phyloP scores from a whole-genome alignment of 441 rosid species.

The Pelargonium cotyledonis region DNA sequence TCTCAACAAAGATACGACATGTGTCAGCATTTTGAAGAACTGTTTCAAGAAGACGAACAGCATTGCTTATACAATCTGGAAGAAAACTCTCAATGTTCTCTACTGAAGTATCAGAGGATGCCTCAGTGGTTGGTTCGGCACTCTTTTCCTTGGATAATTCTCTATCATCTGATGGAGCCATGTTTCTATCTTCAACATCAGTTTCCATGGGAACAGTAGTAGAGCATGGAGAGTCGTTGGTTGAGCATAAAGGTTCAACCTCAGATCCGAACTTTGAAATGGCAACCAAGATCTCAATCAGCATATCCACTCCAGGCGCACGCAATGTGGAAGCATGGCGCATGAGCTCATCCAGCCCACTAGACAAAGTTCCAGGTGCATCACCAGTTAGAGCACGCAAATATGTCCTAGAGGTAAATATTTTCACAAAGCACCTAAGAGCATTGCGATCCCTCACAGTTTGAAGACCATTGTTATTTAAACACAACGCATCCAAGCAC shows the following conservation, averaged over 20 bases:
- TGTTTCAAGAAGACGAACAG: constrained; percentile 85
- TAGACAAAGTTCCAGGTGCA: constrained; percentile 73
- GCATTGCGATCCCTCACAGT: constrained; percentile 84
- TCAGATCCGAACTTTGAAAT: constrained; percentile 67
- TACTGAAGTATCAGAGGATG: constrained; percentile 48
- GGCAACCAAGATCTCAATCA: constrained; percentile 69
- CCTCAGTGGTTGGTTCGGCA: constrained; percentile 46
- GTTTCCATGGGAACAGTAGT: constrained; percentile 89
- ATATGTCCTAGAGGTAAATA: constrained; percentile 73
- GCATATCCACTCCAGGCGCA: constrained; percentile 81
- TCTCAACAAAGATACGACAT: constrained; percentile 88
- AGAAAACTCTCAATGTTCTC: constrained; percentile 63
- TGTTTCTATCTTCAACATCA: constrained; percentile 55
- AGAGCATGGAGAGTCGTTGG: constrained; percentile 38
- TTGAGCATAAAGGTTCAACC: constrained; percentile 41
- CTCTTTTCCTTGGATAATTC: constrained; percentile 41
- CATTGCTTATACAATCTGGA: constrained; percentile 79
- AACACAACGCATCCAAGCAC: constrained; percentile 95
- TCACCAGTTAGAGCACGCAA: constrained; percentile 82
- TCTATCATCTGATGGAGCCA: constrained; percentile 31
- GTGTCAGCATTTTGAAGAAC: constrained; percentile 97
- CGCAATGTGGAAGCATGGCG: constrained; percentile 92
- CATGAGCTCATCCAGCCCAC: constrained; percentile 91
- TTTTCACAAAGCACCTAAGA: constrained; percentile 83
- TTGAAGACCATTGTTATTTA: constrained; percentile 81